Percentiles rank a stretch among this genome's conserved stretches.
Evolutionary conservation across 2,329 filamentous ascomycete species (phyloP).

Genomic region (Cytospora mali): DNA sequence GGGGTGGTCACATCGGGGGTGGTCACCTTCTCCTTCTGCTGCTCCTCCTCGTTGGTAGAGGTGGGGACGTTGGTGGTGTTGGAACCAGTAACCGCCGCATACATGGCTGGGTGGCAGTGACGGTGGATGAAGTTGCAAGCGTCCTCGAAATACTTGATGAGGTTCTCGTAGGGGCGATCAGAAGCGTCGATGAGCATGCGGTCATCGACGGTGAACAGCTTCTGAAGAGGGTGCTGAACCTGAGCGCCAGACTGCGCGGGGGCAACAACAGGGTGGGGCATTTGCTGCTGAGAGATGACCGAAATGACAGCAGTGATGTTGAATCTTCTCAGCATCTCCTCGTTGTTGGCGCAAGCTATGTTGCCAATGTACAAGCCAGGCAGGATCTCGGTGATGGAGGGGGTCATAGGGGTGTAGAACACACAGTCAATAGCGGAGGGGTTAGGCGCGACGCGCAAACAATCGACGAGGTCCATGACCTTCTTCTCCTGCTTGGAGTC

Average conservation of each 20-base stretch:
- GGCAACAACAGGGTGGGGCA: not conserved
- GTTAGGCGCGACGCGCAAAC: rapidly evolving
- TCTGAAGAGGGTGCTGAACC: slow-evolving; percentile 13
- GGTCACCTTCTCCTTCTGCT: too few relatives aligned
- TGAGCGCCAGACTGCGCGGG: too few relatives aligned
- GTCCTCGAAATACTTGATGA: slow-evolving; percentile 24
- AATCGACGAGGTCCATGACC: not conserved
- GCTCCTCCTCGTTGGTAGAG: not conserved
- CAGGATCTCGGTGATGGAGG: slow-evolving; percentile 28
- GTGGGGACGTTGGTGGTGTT: not conserved
- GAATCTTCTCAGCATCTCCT: slow-evolving; percentile 21
- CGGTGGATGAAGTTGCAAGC: slow-evolving; percentile 32
- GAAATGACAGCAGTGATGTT: slow-evolving; percentile 32
- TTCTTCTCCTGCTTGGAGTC: not conserved
- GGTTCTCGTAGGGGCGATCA: slow-evolving; percentile 17
- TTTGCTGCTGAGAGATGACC: not conserved
- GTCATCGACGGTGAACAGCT: slow-evolving; percentile 20
- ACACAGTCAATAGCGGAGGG: not conserved
- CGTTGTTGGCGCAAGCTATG: slow-evolving; percentile 13
- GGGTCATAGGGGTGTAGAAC: not conserved
- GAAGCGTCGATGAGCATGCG: slow-evolving; percentile 27
- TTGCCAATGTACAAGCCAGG: slow-evolving; percentile 31
- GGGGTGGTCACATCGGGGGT: too few relatives aligned
- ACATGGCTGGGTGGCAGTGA: not conserved
- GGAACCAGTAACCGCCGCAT: not conserved